These are phyloP conservation scores for Aspergillus sp. DNA, from an alignment of 2,329 filamentous ascomycete species.

Conservation along the genomic window DNA sequence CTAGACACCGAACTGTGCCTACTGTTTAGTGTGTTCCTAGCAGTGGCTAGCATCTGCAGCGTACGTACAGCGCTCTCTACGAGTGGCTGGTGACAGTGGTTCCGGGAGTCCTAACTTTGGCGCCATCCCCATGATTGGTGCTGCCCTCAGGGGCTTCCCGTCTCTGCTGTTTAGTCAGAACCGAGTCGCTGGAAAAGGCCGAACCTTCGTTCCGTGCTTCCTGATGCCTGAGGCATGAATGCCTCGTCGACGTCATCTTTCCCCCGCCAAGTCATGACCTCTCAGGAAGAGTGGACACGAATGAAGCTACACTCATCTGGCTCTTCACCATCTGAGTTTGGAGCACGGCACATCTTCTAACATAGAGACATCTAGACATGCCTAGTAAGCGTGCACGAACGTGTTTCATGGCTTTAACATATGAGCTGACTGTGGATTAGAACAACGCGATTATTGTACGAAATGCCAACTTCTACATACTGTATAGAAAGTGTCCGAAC, in stretches of 20 bases:
- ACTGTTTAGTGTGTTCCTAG: not conserved
- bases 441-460: conserved; percentile 45
- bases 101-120: not conserved
- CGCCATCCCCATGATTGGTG: not conserved
- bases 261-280: not conserved
- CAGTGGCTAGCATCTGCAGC: not conserved
- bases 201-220: not conserved
- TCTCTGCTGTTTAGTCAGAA: not conserved
- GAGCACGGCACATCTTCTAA: not conserved
- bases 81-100: not conserved
- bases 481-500: not conserved
- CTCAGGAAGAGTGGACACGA: not conserved
- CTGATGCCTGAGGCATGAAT: not conserved
- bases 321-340: not conserved
- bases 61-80: not conserved
- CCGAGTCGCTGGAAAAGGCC: not conserved
- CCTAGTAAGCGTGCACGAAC: not conserved
- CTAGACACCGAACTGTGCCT: not conserved
- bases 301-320: not conserved
- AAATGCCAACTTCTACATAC: conserved; percentile 13
- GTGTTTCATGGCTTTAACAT: not conserved
- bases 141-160: conserved; percentile 1
- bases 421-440: conserved; percentile 18
- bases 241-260: not conserved
- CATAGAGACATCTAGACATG: not conserved